Evolutionary conservation across 2,329 filamentous ascomycete species (phyloP).

Genomic region (Clonostachys rosea): DNA sequence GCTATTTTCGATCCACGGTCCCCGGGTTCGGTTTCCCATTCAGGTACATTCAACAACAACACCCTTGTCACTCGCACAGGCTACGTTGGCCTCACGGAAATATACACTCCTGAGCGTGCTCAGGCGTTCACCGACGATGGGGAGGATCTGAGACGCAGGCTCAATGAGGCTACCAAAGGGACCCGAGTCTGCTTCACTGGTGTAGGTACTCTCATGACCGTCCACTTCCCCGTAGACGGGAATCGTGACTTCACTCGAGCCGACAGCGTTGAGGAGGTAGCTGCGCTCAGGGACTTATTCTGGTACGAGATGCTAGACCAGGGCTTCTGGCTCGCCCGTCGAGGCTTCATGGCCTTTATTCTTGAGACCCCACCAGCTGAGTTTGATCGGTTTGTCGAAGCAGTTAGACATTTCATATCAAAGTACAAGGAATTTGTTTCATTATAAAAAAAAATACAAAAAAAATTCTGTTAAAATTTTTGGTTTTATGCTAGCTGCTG

Average conservation of each 20-base stretch:
- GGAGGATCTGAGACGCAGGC: constrained; percentile 15
- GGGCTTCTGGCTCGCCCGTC: constrained; percentile 33
- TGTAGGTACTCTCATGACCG: constrained; percentile 24
- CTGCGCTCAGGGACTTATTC: constrained; percentile 31
- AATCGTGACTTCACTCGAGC: constrained; percentile 8
- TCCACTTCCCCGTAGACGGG: constrained; percentile 26
- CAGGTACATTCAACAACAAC: constrained; percentile 68
- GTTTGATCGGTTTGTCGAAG: constrained; percentile 30
- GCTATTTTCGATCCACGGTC: constrained; percentile 45
- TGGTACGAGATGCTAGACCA: constrained; percentile 41
- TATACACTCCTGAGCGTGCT: constrained; percentile 25
- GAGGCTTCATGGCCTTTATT: constrained; percentile 34
- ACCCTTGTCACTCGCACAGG: constrained; percentile 54
- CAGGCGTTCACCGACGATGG: constrained; percentile 21
- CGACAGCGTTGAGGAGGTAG: constrained; percentile 15
- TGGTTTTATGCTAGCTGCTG: no score
- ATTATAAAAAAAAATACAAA: neutral
- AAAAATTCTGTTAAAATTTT: neutral
- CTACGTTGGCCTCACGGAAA: constrained; percentile 23
- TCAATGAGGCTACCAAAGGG: constrained; percentile 21
- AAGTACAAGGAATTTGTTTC: constrained; percentile 13
- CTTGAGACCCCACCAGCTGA: constrained; percentile 29
- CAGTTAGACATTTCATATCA: constrained; percentile 25
- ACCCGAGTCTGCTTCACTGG: constrained; percentile 31
- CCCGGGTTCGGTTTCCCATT: constrained; percentile 39